Evolutionary conservation across 106 monocot species (phyloP).

Genomic region (Triglochin maritima): DNA sequence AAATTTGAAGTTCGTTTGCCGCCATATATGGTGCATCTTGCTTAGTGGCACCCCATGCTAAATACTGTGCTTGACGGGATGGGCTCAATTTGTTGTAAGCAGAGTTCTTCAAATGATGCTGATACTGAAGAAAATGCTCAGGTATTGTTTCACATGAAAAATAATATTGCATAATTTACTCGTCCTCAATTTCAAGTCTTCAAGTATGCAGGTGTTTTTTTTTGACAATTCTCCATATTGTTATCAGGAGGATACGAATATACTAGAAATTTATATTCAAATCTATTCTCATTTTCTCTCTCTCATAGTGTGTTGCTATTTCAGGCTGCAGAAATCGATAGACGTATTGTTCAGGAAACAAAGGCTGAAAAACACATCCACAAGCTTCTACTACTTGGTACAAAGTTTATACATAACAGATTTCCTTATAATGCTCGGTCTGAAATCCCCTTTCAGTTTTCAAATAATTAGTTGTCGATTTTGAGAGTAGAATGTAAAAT

Average conservation of each 20-base stretch:
- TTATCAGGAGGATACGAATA: too few species aligned
- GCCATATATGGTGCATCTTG: neutral
- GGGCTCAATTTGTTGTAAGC: constrained; percentile 77
- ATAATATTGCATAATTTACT: neutral
- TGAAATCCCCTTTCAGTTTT: too few species aligned
- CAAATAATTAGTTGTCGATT: too few species aligned
- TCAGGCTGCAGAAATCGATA: constrained; percentile 85
- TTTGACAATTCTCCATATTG: too few species aligned
- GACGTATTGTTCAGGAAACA: constrained; percentile 73
- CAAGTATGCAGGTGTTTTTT: too few species aligned
- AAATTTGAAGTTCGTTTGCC: neutral
- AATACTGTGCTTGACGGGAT: constrained; percentile 46
- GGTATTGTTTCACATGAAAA: constrained; percentile 18
- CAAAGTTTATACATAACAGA: neutral
- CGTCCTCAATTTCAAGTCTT: neutral
- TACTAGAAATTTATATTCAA: too few species aligned
- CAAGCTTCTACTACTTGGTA: constrained; percentile 87
- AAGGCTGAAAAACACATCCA: constrained; percentile 94
- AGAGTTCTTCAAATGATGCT: constrained; percentile 44
- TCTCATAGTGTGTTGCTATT: constrained; percentile 5
- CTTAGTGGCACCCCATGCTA: constrained; percentile 24
- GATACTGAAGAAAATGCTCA: constrained; percentile 53
- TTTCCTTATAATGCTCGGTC: too few species aligned
- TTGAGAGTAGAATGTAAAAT: too few species aligned
- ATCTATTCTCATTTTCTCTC: neutral